Percentiles rank a stretch among this genome's conserved stretches.
phyloP scores from a whole-genome alignment of 495 filamentous ascomycete genomes.

The Hypoxylon intermedium region DNA sequence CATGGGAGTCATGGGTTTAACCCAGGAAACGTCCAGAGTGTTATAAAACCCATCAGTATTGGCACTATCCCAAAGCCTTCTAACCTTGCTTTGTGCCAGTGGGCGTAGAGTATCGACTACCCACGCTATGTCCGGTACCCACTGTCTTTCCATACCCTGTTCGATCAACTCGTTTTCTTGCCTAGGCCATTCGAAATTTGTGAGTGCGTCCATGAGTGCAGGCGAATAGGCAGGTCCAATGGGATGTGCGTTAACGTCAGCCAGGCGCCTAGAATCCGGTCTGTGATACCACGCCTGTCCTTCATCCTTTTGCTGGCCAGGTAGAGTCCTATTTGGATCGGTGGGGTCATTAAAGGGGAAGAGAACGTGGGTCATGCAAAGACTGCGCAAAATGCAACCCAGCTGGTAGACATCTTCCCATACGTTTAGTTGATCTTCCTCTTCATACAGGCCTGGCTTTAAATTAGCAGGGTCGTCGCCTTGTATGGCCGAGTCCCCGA shows the following conservation, averaged over 20 bases:
- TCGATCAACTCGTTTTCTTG: not conserved
- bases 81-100: not conserved
- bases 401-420: constrained; percentile 15
- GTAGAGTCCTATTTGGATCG: not conserved
- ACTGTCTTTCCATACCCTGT: not conserved
- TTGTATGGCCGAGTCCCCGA: not conserved
- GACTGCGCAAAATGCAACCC: constrained; percentile 4
- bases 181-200: not conserved
- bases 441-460: not conserved
- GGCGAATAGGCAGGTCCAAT: not conserved
- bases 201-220: not conserved
- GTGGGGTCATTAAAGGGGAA: not conserved
- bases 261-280: constrained; percentile 5
- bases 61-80: too few relatives aligned
- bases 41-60: not conserved
- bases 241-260: not conserved
- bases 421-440: not conserved
- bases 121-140: not conserved
- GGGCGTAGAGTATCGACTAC: not conserved
- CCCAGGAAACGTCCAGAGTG: not conserved
- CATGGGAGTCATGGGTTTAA: not conserved
- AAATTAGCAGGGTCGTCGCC: not conserved
- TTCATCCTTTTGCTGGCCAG: not conserved
- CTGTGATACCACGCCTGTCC: not conserved
- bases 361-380: constrained; percentile 15